Evolutionary conservation across 441 rosid species (phyloP), one percentile per base, ranked within the genome.

Genomic region (Jatropha podagrica): DNA sequence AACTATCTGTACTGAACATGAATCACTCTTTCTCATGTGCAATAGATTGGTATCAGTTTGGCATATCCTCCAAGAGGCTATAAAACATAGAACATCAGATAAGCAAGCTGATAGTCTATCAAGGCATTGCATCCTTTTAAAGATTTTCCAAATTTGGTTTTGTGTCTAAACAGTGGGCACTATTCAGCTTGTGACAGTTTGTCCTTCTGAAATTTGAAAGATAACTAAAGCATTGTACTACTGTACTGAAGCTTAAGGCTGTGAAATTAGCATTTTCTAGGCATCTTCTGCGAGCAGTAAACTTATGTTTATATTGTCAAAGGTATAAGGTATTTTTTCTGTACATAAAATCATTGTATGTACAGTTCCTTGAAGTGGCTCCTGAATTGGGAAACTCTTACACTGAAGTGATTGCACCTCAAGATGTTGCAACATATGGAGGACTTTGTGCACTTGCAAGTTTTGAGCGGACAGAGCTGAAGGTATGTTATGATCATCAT

Each of bases 361-460:
- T 86, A 83, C 88, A 94, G 99, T 94, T 96, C 82, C 82, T 96
- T 83, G 98, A 96, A 80, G 96, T 92, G 67, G 90, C 90, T 76
- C 97, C 94, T 59, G 99, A 92, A 70, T 82, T 92, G 74, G 97
- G 96, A 79, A 94, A 78, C 84, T 83, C 89, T 44, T 96, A 90
- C 79, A 91, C 83, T 73, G 97, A 94, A 76, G 97, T 94, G 59
- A 91, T 96, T 88, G 99, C 99, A 65, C 81, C 99, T 78, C 98
- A 96, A 87, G 99, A 94, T 83, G 90, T 94, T 81, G 98, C 99
- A 41, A 94, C 95, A 10, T 96, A 94, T 56, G 99, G 99, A 44
- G 99, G 99, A 68, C 97, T 96, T 64, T 94, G 98, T 80, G 99
- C 98, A 4, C 92, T 96, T 82, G 97, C 99, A 49, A 92, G 96